These are phyloP conservation scores for Micromonas commoda DNA, from an alignment of 139 green algal species.

Conservation along the genomic window DNA sequence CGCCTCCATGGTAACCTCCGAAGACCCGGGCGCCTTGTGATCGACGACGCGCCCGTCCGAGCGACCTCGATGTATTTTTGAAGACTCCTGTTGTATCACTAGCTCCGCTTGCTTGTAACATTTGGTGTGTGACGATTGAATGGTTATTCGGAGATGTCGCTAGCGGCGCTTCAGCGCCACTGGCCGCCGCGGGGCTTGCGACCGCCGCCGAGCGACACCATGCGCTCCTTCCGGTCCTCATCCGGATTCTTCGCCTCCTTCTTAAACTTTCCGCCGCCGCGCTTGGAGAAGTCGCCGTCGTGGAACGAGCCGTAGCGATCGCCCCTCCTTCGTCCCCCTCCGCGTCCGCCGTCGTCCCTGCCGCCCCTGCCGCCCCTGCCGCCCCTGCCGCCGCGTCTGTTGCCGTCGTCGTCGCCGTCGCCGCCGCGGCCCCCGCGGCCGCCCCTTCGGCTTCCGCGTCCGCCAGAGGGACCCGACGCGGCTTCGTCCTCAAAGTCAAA, in stretches of 20 bases:
- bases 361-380: constrained; percentile 38
- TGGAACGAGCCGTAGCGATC: constrained; percentile 39
- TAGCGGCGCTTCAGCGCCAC: too few species aligned
- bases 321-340: constrained; percentile 32
- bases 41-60: too few species aligned
- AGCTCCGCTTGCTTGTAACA: too few species aligned
- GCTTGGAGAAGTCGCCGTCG: constrained; percentile 26
- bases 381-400: constrained; percentile 15
- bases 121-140: too few species aligned
- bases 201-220: background rate
- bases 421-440: constrained; percentile 12
- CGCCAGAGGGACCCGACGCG: constrained; percentile 8
- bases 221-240: background rate
- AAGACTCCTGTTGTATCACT: too few species aligned
- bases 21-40: too few species aligned
- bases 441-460: background rate
- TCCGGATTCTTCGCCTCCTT: background rate
- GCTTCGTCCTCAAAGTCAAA: constrained; percentile 27
- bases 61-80: too few species aligned
- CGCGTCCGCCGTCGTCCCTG: constrained; percentile 11
- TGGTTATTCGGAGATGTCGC: too few species aligned
- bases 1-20: too few species aligned
- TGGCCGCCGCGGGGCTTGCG: too few species aligned
- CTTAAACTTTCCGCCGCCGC: background rate
- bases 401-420: constrained; percentile 3